Percentiles rank a stretch among this genome's conserved stretches.
These are phyloP conservation scores for Hydrangea macrophylla DNA, from an alignment of 148 eudicot genomes.

Conservation along the genomic window DNA sequence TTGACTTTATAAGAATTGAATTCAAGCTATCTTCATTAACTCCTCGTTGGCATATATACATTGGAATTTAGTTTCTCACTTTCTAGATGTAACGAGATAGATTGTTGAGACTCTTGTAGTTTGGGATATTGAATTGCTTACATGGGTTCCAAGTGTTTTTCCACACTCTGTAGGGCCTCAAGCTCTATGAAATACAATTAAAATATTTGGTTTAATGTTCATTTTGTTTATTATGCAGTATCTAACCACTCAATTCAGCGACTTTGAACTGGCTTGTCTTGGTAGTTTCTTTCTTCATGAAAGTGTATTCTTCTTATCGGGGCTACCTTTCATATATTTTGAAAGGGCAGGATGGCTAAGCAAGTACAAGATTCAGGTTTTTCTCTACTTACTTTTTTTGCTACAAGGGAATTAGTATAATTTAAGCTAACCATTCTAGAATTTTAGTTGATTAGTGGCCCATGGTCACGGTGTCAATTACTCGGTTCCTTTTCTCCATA, in stretches of 20 bases:
- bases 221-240: slow-evolving; percentile 47
- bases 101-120: not conserved
- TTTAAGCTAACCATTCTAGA: not conserved
- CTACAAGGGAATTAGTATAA: not conserved
- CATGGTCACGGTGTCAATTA: not conserved
- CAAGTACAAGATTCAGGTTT: slow-evolving; percentile 97
- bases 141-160: not conserved
- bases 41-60: not conserved
- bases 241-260: slow-evolving; percentile 82
- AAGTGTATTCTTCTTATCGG: slow-evolving; percentile 86
- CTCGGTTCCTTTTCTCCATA: too few species aligned
- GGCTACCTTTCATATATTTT: slow-evolving; percentile 78
- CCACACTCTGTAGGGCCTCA: not conserved
- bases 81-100: not conserved
- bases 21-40: not conserved
- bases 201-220: not conserved
- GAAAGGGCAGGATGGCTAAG: slow-evolving; percentile 87
- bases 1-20: too few species aligned
- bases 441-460: not conserved
- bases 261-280: slow-evolving; percentile 85
- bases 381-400: slow-evolving; percentile 11
- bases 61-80: not conserved
- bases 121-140: not conserved
- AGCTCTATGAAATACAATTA: not conserved
- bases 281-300: slow-evolving; percentile 96